These are phyloP conservation scores for Globisporangium canariense DNA, from an alignment of 352 stramenopile genomes.

Conservation along the genomic window DNA sequence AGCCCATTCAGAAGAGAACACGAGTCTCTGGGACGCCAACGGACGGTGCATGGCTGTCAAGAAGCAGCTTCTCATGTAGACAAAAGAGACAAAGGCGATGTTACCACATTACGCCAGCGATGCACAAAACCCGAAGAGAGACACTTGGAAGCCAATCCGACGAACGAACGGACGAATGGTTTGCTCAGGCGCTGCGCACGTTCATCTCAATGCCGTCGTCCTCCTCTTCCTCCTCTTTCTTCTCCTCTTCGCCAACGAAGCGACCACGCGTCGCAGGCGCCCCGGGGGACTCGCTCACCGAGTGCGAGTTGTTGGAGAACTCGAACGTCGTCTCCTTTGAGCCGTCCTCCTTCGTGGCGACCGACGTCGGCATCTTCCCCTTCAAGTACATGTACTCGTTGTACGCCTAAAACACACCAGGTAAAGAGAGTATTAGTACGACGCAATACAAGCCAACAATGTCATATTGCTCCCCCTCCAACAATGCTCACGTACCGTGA, in stretches of 20 bases:
- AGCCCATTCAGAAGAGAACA: not conserved
- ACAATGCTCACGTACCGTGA: constrained; percentile 29
- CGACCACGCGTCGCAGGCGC: constrained; percentile 2
- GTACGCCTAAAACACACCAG: constrained; percentile 30
- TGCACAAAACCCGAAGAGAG: not conserved
- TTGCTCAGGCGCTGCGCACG: constrained; percentile 26
- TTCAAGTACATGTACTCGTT: constrained; percentile 85
- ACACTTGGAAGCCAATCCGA: not conserved
- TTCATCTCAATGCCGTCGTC: constrained; percentile 34
- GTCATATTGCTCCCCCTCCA: no score
- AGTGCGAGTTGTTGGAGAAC: constrained; percentile 57
- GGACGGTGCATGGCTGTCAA: not conserved
- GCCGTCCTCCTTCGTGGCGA: constrained; percentile 48
- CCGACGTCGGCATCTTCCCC: constrained; percentile 61
- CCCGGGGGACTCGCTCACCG: constrained; percentile 20
- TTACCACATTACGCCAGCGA: not conserved
- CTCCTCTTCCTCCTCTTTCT: constrained; percentile 27
- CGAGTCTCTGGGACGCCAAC: not conserved
- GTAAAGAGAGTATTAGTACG: not conserved
- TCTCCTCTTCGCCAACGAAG: constrained; percentile 17
- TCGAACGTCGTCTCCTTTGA: constrained; percentile 77
- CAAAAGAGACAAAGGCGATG: constrained; percentile 1
- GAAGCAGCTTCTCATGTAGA: constrained; percentile 4
- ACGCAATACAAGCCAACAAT: not conserved
- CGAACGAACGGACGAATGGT: not conserved